These are phyloP conservation scores for Penicillium sp. DNA, from an alignment of 2,329 filamentous ascomycete species.

Conservation along the genomic window DNA sequence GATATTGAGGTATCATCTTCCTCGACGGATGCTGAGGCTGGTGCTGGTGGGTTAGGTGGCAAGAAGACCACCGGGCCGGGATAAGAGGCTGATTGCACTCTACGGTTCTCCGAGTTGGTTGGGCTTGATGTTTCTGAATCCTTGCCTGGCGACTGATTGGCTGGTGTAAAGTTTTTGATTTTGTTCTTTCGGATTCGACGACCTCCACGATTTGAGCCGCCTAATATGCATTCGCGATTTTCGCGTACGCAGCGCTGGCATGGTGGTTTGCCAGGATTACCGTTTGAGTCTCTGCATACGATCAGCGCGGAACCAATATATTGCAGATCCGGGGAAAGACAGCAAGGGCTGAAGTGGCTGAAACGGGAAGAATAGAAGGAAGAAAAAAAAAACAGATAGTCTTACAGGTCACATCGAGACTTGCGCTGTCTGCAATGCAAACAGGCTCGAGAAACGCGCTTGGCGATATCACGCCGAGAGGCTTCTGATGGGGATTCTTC, in stretches of 20 bases:
- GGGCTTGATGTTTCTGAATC: slow-evolving; percentile 31
- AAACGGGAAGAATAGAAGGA: neutral
- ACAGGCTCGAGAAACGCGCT: slow-evolving; percentile 51
- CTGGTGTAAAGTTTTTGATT: slow-evolving; percentile 37
- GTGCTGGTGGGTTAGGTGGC: slow-evolving; percentile 32
- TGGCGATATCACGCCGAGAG: slow-evolving; percentile 31
- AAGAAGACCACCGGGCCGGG: slow-evolving; percentile 38
- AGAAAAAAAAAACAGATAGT: slow-evolving; percentile 10
- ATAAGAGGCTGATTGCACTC: slow-evolving; percentile 30
- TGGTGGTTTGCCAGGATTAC: slow-evolving; percentile 47
- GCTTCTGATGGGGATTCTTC: slow-evolving; percentile 9
- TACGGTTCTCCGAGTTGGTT: slow-evolving; percentile 28
- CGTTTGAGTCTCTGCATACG: slow-evolving; percentile 11
- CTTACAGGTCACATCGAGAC: slow-evolving; percentile 54
- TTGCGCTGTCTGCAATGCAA: slow-evolving; percentile 52
- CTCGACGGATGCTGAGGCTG: slow-evolving; percentile 33
- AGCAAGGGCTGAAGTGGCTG: neutral
- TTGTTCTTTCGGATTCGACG: slow-evolving; percentile 58
- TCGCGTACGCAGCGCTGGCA: slow-evolving; percentile 60
- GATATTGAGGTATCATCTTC: slow-evolving; percentile 45
- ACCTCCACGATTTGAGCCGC: slow-evolving; percentile 60
- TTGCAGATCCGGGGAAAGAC: slow-evolving; percentile 12
- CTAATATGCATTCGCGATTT: slow-evolving; percentile 59
- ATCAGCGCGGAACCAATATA: slow-evolving; percentile 19
- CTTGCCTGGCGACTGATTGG: slow-evolving; percentile 27